Base-by-base conservation (phyloP, 345 rosid genomes). In the Syzygium aromaticum region DNA sequence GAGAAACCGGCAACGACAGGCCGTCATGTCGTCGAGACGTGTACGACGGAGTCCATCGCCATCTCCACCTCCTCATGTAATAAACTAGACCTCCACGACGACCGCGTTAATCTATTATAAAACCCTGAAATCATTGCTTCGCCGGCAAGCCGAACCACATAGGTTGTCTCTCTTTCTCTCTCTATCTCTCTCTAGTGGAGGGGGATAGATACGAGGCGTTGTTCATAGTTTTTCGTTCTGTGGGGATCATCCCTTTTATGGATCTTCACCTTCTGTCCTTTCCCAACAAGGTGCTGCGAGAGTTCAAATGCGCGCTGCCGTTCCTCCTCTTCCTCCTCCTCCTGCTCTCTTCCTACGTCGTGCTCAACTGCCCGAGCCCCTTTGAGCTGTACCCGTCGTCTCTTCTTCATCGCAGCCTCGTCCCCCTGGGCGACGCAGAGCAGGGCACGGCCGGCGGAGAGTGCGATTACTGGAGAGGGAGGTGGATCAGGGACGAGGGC, bases 401-500 rank as follows among this genome's bases (percentile, higher is more conserved):
- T 19, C 91, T 0, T 90, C 84, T 88, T 92, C 5, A 88, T 40
- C 21, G 22, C 23, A 8, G 59, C 46, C 21, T 88, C 51, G 61
- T 89, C 87, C 86, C 86, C 38, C 54, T 89, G 17, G 85, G 14
- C 10, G 83, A 30, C 49, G 52, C 52, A 1, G 8, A 77, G 21
- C 2, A 19, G 87, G 28, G 16, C 6, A 19, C 52, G 14, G 73
- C 52, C 43, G 27, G 5, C 22, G 14, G 51, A 43, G 85, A 23
- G 46, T 95, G 98, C 59, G 95, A 95, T 88, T 97, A 93, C 87
- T 92, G 93, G 6, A 52, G 86, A 30, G 99, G 99, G 19, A 91
- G 87, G 86, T 96, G 98, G 99, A 94, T 95, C 67, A 90, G 91
- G 59, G 93, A 94, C 43, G 87, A 89, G 43, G 89, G 51, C 51